Conservation (phyloP, 202 grass and related monocot genomes). For the Schoenoplectus triqueter region DNA sequence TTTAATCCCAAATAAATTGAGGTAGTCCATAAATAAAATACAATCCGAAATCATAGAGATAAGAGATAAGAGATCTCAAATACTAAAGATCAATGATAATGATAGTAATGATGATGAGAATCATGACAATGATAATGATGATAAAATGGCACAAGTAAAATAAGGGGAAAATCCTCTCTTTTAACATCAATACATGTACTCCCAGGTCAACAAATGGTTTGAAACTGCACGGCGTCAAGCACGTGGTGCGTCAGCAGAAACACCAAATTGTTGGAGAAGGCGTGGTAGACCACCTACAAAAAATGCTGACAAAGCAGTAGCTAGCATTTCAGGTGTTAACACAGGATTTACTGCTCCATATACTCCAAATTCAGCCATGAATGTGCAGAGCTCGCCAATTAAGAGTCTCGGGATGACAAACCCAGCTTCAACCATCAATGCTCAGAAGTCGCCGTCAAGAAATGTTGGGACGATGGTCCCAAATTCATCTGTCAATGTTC, state of each 20-base stretch:
- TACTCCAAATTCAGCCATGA: slow-evolving; percentile 39
- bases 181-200: slow-evolving; percentile 39
- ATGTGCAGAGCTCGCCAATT: slow-evolving; percentile 29
- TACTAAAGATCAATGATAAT: no score
- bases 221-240: slow-evolving; percentile 56
- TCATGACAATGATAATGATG: no score
- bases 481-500: slow-evolving; percentile 14
- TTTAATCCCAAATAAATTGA: no score
- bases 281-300: background rate
- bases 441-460: slow-evolving; percentile 35
- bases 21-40: no score
- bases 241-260: slow-evolving; percentile 52
- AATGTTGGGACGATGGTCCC: slow-evolving; percentile 9
- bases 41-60: no score
- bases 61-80: no score
- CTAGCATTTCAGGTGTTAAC: no score
- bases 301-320: slow-evolving; percentile 23
- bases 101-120: no score
- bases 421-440: slow-evolving; percentile 36
- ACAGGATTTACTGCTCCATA: no score
- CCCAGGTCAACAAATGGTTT: slow-evolving; percentile 88
- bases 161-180: background rate
- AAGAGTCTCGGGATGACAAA: slow-evolving; percentile 41
- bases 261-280: slow-evolving; percentile 31
- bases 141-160: no score